phyloP scores from a whole-genome alignment of 768 basidiomycete species.

The Sarcomyxa edulis region DNA sequence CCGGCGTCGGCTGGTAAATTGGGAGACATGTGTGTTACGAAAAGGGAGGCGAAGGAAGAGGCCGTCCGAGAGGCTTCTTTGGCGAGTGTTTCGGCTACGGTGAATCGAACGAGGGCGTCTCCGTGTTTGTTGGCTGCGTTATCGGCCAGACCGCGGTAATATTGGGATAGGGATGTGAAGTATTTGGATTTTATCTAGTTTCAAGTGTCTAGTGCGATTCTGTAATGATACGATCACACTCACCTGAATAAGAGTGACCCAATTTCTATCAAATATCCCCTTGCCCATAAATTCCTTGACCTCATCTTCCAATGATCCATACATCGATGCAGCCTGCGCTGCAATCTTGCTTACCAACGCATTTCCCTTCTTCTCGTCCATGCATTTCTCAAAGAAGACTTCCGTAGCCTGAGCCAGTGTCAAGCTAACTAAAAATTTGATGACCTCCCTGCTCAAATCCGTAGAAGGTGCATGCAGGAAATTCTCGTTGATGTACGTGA shows the following conservation, averaged over 20 bases:
- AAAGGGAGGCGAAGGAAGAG: constrained; percentile 62
- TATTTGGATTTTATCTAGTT: constrained; percentile 86
- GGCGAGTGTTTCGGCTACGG: constrained; percentile 68
- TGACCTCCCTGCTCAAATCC: constrained; percentile 88
- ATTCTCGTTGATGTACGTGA: constrained; percentile 99
- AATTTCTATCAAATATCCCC: constrained; percentile 91
- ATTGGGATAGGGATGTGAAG: constrained; percentile 82
- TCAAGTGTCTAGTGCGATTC: constrained; percentile 5
- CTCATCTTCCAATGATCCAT: constrained; percentile 79
- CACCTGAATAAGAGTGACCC: constrained; percentile 85
- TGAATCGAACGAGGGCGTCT: constrained; percentile 77
- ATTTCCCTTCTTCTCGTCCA: constrained; percentile 85
- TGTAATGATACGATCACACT: constrained; percentile 9
- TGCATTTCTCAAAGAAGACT: constrained; percentile 92
- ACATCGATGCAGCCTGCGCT: constrained; percentile 77
- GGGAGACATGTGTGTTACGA: constrained; percentile 67
- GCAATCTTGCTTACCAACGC: constrained; percentile 81
- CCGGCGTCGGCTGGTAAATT: constrained; percentile 87
- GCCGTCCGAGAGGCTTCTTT: constrained; percentile 79
- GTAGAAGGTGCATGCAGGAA: constrained; percentile 97
- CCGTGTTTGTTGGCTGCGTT: constrained; percentile 75
- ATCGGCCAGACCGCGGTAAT: constrained; percentile 81
- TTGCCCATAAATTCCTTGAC: constrained; percentile 97
- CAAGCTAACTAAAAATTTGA: constrained; percentile 86
- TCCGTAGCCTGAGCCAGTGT: constrained; percentile 94